These are phyloP conservation scores for Pascua sp. DNA, from an alignment of 1,284 basidiomycete genomes.

Conservation along the genomic window DNA sequence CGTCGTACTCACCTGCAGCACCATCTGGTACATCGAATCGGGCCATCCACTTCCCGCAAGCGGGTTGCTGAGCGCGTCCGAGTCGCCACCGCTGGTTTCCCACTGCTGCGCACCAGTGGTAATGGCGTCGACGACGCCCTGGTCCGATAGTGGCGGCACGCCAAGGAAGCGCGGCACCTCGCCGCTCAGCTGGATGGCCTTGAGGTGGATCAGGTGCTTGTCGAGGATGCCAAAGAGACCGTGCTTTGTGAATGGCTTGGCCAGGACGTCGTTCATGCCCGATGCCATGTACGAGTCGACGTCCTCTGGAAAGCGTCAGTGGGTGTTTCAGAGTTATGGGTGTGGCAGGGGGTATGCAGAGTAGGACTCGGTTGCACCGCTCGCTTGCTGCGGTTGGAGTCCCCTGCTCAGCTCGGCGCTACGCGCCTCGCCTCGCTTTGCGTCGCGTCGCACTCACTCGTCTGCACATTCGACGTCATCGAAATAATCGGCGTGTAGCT, in stretches of 20 bases:
- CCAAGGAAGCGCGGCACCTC: conserved; percentile 68
- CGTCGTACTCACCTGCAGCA: conserved; percentile 33
- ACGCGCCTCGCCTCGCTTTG: not conserved
- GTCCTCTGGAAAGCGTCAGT: conserved; percentile 39
- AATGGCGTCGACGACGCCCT: conserved; percentile 55
- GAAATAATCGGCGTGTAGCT: conserved; percentile 85
- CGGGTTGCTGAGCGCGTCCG: conserved; percentile 34
- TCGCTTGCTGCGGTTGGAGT: too few relatives aligned
- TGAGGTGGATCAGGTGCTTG: conserved; percentile 92
- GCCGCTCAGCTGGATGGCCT: conserved; percentile 73
- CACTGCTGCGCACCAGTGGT: conserved; percentile 32
- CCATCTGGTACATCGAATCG: conserved; percentile 45
- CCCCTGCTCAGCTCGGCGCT: too few relatives aligned
- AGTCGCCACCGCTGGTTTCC: conserved; percentile 8
- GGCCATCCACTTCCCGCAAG: conserved; percentile 44
- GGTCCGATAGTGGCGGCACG: conserved; percentile 65
- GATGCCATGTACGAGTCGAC: conserved; percentile 41
- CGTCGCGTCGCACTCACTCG: conserved; percentile 45
- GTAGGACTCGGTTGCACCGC: too few relatives aligned
- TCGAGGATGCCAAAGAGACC: conserved; percentile 88
- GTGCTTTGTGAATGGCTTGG: conserved; percentile 94
- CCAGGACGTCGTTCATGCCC: conserved; percentile 93
- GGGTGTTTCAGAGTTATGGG: too few relatives aligned
- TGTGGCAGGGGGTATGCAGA: too few relatives aligned
- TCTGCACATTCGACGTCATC: conserved; percentile 91